Conservation (phyloP, 1,139 yeast genomes). For the Candida labiduridarum region DNA sequence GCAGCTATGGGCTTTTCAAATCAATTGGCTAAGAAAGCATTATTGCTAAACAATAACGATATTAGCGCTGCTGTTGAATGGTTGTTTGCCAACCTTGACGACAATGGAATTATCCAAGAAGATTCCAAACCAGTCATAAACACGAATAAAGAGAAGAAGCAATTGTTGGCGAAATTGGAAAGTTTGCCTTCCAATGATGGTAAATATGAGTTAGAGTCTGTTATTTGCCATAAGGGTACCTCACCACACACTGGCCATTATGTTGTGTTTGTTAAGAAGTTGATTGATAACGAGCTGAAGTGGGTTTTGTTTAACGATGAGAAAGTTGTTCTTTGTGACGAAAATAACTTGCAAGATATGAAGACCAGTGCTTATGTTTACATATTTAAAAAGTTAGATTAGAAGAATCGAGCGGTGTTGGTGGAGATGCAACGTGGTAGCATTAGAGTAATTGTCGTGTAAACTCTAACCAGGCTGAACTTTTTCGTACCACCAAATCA, state of each 20-base stretch:
- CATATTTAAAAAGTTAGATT: constrained; percentile 33
- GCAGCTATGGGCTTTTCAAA: constrained; percentile 77
- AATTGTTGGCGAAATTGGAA: constrained; percentile 20
- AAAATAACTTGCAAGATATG: constrained; percentile 61
- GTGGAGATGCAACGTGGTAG: constrained; percentile 1
- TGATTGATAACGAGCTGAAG: constrained; percentile 40
- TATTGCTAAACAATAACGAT: constrained; percentile 58
- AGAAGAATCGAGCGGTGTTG: neutral
- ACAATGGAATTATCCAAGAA: constrained; percentile 36
- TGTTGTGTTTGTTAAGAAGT: constrained; percentile 70
- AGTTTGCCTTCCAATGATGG: constrained; percentile 9
- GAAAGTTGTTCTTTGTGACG: constrained; percentile 77
- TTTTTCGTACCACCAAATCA: neutral
- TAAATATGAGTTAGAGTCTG: constrained; percentile 63
- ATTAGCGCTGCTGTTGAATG: constrained; percentile 85
- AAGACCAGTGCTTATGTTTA: constrained; percentile 66
- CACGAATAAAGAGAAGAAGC: constrained; percentile 24
- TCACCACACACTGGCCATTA: constrained; percentile 97
- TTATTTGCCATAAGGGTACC: constrained; percentile 91
- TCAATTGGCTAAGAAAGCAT: constrained; percentile 68
- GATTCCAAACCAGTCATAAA: constrained; percentile 19
- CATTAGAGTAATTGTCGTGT: neutral
- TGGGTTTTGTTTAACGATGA: constrained; percentile 96
- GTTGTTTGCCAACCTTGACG: constrained; percentile 80
- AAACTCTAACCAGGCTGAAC: neutral